These are phyloP conservation scores for Phytopythium helicoides DNA, from an alignment of 352 stramenopile genomes.

Conservation along the genomic window DNA sequence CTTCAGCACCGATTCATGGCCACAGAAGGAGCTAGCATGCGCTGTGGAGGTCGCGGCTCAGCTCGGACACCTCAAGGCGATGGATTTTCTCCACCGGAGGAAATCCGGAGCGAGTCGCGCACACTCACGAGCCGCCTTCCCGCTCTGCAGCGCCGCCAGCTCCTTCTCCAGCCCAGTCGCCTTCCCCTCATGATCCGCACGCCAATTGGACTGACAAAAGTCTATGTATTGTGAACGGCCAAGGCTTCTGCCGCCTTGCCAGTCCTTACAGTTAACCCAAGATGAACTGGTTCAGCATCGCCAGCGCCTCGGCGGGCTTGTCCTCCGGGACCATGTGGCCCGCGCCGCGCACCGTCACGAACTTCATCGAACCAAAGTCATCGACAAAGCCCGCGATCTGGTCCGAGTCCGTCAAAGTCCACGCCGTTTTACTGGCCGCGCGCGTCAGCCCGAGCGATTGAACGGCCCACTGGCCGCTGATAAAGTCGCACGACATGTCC, in stretches of 20 bases:
- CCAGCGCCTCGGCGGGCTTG: slow-evolving; percentile 28
- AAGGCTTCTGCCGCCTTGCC: no score
- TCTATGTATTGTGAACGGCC: no score
- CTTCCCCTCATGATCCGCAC: no score
- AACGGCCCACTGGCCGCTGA: slow-evolving; percentile 24
- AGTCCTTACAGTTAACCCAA: slow-evolving; percentile 1
- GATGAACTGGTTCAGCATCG: slow-evolving; percentile 20
- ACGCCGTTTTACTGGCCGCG: slow-evolving; percentile 9
- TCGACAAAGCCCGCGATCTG: slow-evolving; percentile 64
- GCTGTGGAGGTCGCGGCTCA: no score
- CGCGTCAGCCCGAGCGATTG: slow-evolving; percentile 11
- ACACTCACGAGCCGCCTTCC: no score
- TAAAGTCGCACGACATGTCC: slow-evolving; percentile 94
- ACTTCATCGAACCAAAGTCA: slow-evolving; percentile 50
- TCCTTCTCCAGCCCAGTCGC: no score
- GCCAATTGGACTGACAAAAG: no score
- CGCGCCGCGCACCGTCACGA: slow-evolving; percentile 67
- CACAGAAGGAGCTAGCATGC: no score
- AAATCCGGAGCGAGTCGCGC: no score
- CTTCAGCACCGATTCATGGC: neutral
- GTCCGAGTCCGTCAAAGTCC: slow-evolving; percentile 8
- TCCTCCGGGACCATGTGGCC: slow-evolving; percentile 72
- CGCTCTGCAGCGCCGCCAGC: no score
- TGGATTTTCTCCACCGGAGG: no score
- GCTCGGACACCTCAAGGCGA: no score